phyloP scores from a whole-genome alignment of 2,329 filamentous ascomycete genomes.

The Colletotrichum sp. region DNA sequence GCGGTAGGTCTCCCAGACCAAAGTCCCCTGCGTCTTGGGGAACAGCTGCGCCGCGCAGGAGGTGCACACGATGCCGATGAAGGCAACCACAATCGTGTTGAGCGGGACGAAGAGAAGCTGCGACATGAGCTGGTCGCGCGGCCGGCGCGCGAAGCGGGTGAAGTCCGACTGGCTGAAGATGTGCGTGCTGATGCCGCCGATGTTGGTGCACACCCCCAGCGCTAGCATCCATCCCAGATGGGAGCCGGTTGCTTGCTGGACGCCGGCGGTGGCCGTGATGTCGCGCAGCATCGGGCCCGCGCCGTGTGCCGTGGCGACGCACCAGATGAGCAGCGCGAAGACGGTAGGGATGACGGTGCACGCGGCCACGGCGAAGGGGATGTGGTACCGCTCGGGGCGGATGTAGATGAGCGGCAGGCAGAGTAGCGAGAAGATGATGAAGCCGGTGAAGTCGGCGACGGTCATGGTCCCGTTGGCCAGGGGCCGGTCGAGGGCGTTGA shows the following conservation, averaged over 20 bases:
- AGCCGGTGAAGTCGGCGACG: constrained; percentile 24
- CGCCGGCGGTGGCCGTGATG: constrained; percentile 21
- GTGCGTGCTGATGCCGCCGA: constrained; percentile 30
- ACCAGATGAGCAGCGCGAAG: constrained; percentile 32
- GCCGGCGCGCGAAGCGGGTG: constrained; percentile 30
- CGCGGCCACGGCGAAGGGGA: constrained; percentile 27
- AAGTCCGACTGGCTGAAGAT: constrained; percentile 34
- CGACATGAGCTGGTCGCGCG: constrained; percentile 29
- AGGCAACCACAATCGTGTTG: constrained; percentile 29
- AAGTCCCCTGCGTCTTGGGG: constrained; percentile 21
- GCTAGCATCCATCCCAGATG: constrained; percentile 29
- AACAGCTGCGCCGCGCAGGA: constrained; percentile 30
- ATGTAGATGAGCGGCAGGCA: constrained; percentile 28
- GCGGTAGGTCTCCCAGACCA: constrained; percentile 32
- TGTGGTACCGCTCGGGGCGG: constrained; percentile 27
- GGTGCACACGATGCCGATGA: constrained; percentile 32
- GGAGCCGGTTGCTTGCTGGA: constrained; percentile 21
- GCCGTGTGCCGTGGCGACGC: constrained; percentile 28
- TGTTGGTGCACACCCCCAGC: constrained; percentile 30
- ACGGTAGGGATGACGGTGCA: constrained; percentile 28
- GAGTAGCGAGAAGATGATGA: constrained; percentile 27
- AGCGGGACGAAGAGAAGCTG: constrained; percentile 29
- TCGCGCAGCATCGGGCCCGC: constrained; percentile 27
- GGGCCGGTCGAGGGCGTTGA: constrained; percentile 20
- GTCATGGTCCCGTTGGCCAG: constrained; percentile 23